Percentiles rank a stretch among this genome's conserved stretches.
These are phyloP conservation scores for Aspergillus costaricaensis DNA, from an alignment of 2,329 filamentous ascomycete genomes.

Conservation along the genomic window DNA sequence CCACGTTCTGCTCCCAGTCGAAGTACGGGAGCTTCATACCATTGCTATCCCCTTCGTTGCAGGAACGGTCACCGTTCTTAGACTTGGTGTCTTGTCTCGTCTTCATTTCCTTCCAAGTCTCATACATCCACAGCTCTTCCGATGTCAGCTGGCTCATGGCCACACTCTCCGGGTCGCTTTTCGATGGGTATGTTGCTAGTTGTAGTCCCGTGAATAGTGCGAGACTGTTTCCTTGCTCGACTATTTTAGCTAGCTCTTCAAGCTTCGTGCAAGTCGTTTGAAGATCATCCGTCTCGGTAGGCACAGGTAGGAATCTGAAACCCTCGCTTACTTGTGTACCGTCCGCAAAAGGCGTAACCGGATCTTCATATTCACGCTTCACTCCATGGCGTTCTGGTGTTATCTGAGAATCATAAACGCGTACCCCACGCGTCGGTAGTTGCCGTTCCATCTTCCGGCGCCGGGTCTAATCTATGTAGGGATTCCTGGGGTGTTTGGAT, in stretches of 20 bases:
- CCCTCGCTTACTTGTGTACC: constrained; percentile 8
- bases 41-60: background rate
- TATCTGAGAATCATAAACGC: background rate
- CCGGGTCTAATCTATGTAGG: background rate
- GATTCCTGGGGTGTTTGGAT: background rate
- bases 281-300: constrained; percentile 20
- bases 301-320: constrained; percentile 16
- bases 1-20: constrained; percentile 21
- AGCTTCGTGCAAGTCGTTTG: constrained; percentile 22
- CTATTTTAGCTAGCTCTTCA: constrained; percentile 16
- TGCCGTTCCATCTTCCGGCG: background rate
- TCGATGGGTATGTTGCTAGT: constrained; percentile 6
- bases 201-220: constrained; percentile 23
- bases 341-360: constrained; percentile 5
- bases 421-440: background rate
- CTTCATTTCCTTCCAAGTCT: constrained; percentile 16
- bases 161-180: constrained; percentile 13
- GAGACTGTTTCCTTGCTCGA: constrained; percentile 22
- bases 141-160: constrained; percentile 19
- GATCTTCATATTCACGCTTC: background rate
- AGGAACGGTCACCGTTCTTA: background rate
- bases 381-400: background rate
- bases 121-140: constrained; percentile 17
- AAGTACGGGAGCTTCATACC: constrained; percentile 13
- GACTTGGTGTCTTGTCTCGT: background rate